These are phyloP conservation scores for Kazachstania psychrophila DNA, from an alignment of 805 yeast species.

Conservation along the genomic window DNA sequence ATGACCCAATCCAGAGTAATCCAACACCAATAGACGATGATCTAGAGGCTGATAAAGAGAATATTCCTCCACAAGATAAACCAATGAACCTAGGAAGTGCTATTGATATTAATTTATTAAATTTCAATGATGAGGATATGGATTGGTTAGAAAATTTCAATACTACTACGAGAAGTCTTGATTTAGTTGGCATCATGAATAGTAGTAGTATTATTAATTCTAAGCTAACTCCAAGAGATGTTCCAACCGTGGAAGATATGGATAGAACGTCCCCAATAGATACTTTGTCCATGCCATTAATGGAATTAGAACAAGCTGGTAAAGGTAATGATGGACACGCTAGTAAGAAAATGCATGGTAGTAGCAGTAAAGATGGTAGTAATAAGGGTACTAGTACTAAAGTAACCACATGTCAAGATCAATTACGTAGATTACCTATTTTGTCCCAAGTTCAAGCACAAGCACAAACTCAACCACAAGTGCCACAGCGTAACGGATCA, in stretches of 20 bases:
- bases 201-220: background rate
- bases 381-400: background rate
- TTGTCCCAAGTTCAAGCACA: constrained; percentile 9
- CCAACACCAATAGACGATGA: constrained; percentile 1
- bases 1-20: no score
- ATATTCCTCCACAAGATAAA: constrained; percentile 17
- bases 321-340: constrained; percentile 1
- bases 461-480: background rate
- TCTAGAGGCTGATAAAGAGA: constrained; percentile 20
- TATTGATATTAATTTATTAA: constrained; percentile 12
- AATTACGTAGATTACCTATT: constrained; percentile 23
- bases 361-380: background rate
- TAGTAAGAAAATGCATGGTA: background rate
- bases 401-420: constrained; percentile 23
- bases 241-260: constrained; percentile 15
- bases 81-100: background rate
- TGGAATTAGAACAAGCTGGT: constrained; percentile 22
- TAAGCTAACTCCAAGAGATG: constrained; percentile 5
- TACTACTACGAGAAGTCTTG: constrained; percentile 5
- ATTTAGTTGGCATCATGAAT: background rate
- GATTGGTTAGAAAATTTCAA: constrained; percentile 23
- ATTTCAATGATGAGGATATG: constrained; percentile 15
- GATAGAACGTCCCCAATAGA: constrained; percentile 29
- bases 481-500: no score
- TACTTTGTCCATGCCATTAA: constrained; percentile 29